Conservation (phyloP, 768 basidiomycete species). For the Amanita rubescens region DNA sequence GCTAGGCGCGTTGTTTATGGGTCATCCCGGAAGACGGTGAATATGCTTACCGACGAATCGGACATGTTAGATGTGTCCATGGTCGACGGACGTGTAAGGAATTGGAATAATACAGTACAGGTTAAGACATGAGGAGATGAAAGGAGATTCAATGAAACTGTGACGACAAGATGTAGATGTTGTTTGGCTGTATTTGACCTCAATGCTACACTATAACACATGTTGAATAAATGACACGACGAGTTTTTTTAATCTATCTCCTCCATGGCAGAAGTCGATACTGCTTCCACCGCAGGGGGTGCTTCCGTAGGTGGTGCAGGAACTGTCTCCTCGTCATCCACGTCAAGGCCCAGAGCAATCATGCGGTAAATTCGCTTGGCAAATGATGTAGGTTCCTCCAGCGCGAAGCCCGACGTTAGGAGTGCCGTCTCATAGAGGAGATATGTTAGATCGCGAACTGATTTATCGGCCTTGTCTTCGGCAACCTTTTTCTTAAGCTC, state of each 20-base stretch:
- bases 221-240: background rate
- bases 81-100: background rate
- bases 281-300: slow-evolving; percentile 47
- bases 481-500: slow-evolving; percentile 93
- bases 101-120: background rate
- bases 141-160: background rate
- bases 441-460: slow-evolving; percentile 93
- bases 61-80: background rate
- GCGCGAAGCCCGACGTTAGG: slow-evolving; percentile 90
- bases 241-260: slow-evolving; percentile 72
- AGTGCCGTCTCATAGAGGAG: slow-evolving; percentile 96
- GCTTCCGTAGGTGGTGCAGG: slow-evolving; percentile 37
- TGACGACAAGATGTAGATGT: background rate
- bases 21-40: background rate
- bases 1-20: background rate
- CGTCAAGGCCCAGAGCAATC: slow-evolving; percentile 90
- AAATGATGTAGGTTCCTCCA: slow-evolving; percentile 92
- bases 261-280: slow-evolving; percentile 87
- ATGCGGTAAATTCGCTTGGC: slow-evolving; percentile 96
- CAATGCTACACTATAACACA: background rate
- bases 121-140: background rate
- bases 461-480: slow-evolving; percentile 98
- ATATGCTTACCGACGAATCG: background rate
- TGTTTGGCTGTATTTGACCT: background rate
- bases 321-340: slow-evolving; percentile 52